These are phyloP conservation scores for Colletotrichum sansevieriae DNA, from an alignment of 2,329 filamentous ascomycete species.

Conservation along the genomic window DNA sequence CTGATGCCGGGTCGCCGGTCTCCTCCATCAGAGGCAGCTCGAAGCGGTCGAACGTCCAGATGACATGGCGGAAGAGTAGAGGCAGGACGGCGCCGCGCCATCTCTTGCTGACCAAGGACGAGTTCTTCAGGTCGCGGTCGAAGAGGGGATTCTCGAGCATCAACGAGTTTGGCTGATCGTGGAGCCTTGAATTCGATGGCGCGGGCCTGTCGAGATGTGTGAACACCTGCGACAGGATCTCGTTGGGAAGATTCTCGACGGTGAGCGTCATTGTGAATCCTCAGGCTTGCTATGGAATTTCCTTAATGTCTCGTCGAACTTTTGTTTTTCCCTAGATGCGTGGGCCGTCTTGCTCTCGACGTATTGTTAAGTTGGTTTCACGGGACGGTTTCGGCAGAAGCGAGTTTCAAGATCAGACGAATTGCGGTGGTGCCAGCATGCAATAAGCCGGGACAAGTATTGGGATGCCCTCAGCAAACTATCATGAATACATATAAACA, in stretches of 20 bases:
- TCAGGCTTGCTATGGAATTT: background rate
- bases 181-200: constrained; percentile 62
- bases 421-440: background rate
- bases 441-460: too few relatives aligned
- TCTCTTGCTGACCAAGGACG: constrained; percentile 65
- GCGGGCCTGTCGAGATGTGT: constrained; percentile 63
- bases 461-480: background rate
- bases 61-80: constrained; percentile 68
- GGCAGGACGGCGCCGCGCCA: constrained; percentile 67
- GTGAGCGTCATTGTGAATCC: constrained; percentile 16
- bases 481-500: too few relatives aligned
- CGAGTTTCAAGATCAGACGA: constrained; percentile 30
- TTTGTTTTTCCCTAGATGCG: too few relatives aligned
- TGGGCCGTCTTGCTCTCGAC: too few relatives aligned
- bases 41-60: constrained; percentile 55
- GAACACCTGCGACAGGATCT: constrained; percentile 71
- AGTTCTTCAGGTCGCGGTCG: constrained; percentile 63
- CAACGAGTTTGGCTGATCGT: constrained; percentile 61
- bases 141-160: constrained; percentile 53
- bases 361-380: constrained; percentile 19
- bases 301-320: too few relatives aligned
- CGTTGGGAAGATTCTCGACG: constrained; percentile 66
- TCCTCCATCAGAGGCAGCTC: constrained; percentile 46
- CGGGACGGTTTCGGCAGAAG: constrained; percentile 16
- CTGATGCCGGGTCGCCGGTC: constrained; percentile 42